Base-by-base conservation (phyloP, 139 green algal species). In the Closterium sp. region DNA sequence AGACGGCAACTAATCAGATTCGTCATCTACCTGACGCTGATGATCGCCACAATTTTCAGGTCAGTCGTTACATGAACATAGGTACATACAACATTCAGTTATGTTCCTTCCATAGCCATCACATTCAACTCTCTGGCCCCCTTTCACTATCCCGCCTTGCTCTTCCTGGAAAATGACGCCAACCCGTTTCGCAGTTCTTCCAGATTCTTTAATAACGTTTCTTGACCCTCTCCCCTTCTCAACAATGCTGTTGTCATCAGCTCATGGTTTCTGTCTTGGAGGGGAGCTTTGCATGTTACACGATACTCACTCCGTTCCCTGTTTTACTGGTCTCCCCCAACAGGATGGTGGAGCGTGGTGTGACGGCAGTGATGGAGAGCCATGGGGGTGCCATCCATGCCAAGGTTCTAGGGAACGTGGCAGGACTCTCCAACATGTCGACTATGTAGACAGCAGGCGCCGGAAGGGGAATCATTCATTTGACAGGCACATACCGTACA, bases 1-100 rank as follows among this genome's bases (percentile, higher is more conserved):
- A 94, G 93, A 86, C 81, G 25, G 12, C n/a, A 92, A n/a, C 8
- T 91, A 89, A n/a, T 91, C 32, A 95, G 94, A 90, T 23, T 92
- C 23, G 76, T 88, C 32, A 89, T 95, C 81, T 93, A 94, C 81
- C 34, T 93, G 30, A 28, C 69, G n/a, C 34, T 94, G 28, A 90
- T 94, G 32, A 33, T 95, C 12, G 86, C 90, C 35, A 36, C 88
- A 9, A 90, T 93, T n/a, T 94, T 94, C 86, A 89, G 33, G 91
- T 94, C 38, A 86, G 88, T 91, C 86, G 33, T 25, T 21, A 84
- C 3, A 87, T n/a, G n/a, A 19, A 87, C 1, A 87, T 7, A 85
- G 9, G 0, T 85, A n/a, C 35, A 55, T 89, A 84, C 83, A 23
- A n/a, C n/a, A n/a, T n/a, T n/a, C n/a, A n/a, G n/a, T n/a, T n/a